phyloP scores from a whole-genome alignment of 345 rosid genomes.

The Euclidium syriacum region DNA sequence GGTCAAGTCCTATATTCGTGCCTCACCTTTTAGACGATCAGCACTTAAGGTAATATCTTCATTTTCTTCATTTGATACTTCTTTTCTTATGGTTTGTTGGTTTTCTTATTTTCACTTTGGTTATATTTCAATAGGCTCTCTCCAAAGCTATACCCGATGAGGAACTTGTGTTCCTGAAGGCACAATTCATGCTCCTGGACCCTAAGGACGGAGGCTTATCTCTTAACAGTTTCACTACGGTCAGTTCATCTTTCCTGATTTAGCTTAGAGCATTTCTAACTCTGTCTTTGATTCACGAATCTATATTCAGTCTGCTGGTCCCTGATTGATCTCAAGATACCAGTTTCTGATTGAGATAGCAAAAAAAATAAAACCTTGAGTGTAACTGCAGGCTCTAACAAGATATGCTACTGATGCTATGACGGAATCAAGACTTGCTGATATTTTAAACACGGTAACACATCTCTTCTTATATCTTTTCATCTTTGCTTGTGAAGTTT shows the following conservation, averaged over 20 bases:
- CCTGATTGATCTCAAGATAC: neutral
- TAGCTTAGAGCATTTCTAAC: neutral
- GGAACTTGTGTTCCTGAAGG: constrained; percentile 66
- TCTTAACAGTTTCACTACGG: constrained; percentile 67
- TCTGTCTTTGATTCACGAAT: neutral
- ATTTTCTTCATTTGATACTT: neutral
- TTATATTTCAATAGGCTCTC: constrained; percentile 59
- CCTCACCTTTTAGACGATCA: constrained; percentile 70
- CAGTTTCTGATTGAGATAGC: too few relatives aligned
- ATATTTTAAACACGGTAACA: constrained; percentile 64
- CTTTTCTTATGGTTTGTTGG: neutral
- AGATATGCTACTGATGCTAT: constrained; percentile 74
- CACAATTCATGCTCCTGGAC: constrained; percentile 76
- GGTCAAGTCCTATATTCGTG: constrained; percentile 67
- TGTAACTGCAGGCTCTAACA: constrained; percentile 57
- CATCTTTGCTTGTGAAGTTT: neutral
- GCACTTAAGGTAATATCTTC: constrained; percentile 66
- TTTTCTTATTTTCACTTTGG: neutral
- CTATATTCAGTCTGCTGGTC: neutral
- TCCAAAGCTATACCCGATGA: constrained; percentile 88
- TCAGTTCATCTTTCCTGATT: constrained; percentile 31
- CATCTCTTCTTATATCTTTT: neutral
- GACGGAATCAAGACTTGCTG: constrained; percentile 73
- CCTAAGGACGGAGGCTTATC: constrained; percentile 76
- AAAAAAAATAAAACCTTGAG: neutral